These are phyloP conservation scores for Colletotrichum tabaci DNA, from an alignment of 2,329 filamentous ascomycete species.

Conservation along the genomic window DNA sequence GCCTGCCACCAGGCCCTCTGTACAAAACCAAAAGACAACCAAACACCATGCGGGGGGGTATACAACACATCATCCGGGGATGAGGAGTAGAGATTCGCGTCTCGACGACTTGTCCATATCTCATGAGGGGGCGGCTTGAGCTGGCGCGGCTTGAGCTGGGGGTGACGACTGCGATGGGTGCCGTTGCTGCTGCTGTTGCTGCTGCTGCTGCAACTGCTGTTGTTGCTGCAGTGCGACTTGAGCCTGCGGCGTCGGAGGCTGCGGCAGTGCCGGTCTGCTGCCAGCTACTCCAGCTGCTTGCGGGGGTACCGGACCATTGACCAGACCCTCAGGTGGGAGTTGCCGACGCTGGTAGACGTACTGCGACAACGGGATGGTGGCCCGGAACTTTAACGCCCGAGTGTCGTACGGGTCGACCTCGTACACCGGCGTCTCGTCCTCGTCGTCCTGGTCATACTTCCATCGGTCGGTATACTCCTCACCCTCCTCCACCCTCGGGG, in stretches of 20 bases:
- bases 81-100: conserved; percentile 30
- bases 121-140: conserved; percentile 32
- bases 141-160: conserved; percentile 22
- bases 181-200: conserved; percentile 49
- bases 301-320: conserved; percentile 39
- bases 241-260: conserved; percentile 44
- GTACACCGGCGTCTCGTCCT: conserved; percentile 83
- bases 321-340: conserved; percentile 46
- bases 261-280: conserved; percentile 44
- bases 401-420: conserved; percentile 80
- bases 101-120: background rate
- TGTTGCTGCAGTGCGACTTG: conserved; percentile 44
- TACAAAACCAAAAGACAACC: conserved; percentile 39
- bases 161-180: conserved; percentile 26
- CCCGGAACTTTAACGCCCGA: conserved; percentile 71
- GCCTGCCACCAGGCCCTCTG: conserved; percentile 30
- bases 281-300: conserved; percentile 32
- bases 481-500: conserved; percentile 62
- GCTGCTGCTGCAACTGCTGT: conserved; percentile 44
- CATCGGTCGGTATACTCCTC: conserved; percentile 75
- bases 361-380: conserved; percentile 68
- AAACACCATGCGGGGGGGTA: conserved; percentile 38
- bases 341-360: conserved; percentile 58
- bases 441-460: conserved; percentile 91
- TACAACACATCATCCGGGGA: conserved; percentile 41